Base-by-base conservation (phyloP, 495 filamentous ascomycete species). In the Penicillium ochrochloron region DNA sequence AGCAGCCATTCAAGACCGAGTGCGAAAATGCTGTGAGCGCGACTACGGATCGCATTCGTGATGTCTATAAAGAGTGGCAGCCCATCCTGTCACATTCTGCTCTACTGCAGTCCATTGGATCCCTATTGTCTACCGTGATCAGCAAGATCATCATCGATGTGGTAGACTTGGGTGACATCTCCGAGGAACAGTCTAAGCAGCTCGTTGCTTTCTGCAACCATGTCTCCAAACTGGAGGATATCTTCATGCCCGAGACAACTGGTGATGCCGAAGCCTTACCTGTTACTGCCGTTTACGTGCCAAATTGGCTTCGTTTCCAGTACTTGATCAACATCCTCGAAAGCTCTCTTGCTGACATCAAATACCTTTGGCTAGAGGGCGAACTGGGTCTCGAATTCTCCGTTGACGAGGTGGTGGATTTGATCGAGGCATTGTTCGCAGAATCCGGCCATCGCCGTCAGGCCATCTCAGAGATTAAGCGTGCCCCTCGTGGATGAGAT, bases 291-390 rank as follows among this genome's bases (percentile, higher is more conserved):
- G 82, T 96, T 34, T 97, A 97, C 69, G 89, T 91, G 33, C 78
- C 84, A 0, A 87, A 84, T 64, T 99, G 95, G 96, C 81, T 97
- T 59, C 89, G 92, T 59, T 92, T 99, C 69, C 90, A 95, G 69
- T 97, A 92, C 70, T 78, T 99, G 21, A 82, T 87, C 57, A 92
- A 96, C 72, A 92, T 99, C 56, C 76, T 99, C 56, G 93, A 98
- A 75, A 93, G 91, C 68, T 92, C 90, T 58, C 80, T 98, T 48
- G 89, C 86, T 57, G 94, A 99, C 66, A 94, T 99, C 66, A 87
- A 88, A 71, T 97, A 86, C 70, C 75, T 97, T 55, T 98, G 93
- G 92, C 80, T 86, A 51, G 93, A 97, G 69, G 91, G 91, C 52
- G 91, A 93, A 69, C 75, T 97, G 57, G 88, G 88, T 68, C 68